Conservation (phyloP, 805 yeast genomes). For the Groenewaldozyma salmanticensis region DNA sequence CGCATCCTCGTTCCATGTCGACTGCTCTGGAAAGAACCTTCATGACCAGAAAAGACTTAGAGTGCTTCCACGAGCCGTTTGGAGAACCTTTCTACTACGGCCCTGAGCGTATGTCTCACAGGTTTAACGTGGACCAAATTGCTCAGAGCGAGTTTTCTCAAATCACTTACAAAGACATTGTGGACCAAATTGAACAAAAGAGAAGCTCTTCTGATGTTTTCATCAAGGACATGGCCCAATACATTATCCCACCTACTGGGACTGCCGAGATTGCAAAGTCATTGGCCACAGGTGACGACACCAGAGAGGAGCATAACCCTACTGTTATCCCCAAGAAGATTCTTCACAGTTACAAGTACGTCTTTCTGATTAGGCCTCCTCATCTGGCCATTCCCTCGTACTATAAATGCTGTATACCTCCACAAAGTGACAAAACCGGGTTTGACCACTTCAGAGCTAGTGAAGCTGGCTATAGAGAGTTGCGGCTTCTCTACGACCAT, state of each 20-base stretch:
- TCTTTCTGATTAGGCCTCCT: slow-evolving; percentile 19
- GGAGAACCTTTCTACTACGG: slow-evolving; percentile 23
- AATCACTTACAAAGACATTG: slow-evolving; percentile 14
- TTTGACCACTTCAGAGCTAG: slow-evolving; percentile 16
- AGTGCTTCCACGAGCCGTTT: slow-evolving; percentile 20
- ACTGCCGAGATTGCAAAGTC: slow-evolving; percentile 9
- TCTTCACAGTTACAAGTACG: slow-evolving; percentile 13
- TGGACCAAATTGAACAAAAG: slow-evolving; percentile 6
- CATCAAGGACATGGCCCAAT: slow-evolving; percentile 23
- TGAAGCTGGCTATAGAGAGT: slow-evolving; percentile 19
- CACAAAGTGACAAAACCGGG: slow-evolving; percentile 17
- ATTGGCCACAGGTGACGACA: slow-evolving; percentile 3
- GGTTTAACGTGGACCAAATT: slow-evolving; percentile 13
- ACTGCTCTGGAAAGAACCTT: slow-evolving; percentile 21
- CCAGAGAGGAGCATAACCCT: slow-evolving; percentile 8
- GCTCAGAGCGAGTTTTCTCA: slow-evolving; percentile 7
- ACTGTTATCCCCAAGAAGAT: slow-evolving; percentile 16
- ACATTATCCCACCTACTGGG: slow-evolving; percentile 17
- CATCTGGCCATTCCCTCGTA: slow-evolving; percentile 20
- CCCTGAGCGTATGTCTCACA: slow-evolving; percentile 18
- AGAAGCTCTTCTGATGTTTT: slow-evolving; percentile 6
- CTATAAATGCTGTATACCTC: slow-evolving; percentile 20
- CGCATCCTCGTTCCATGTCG: slow-evolving; percentile 21
- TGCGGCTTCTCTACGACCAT: slow-evolving; percentile 17
- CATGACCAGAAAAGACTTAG: slow-evolving; percentile 16